phyloP scores from a whole-genome alignment of 2,329 filamentous ascomycete genomes.

The Fusarium concolor region DNA sequence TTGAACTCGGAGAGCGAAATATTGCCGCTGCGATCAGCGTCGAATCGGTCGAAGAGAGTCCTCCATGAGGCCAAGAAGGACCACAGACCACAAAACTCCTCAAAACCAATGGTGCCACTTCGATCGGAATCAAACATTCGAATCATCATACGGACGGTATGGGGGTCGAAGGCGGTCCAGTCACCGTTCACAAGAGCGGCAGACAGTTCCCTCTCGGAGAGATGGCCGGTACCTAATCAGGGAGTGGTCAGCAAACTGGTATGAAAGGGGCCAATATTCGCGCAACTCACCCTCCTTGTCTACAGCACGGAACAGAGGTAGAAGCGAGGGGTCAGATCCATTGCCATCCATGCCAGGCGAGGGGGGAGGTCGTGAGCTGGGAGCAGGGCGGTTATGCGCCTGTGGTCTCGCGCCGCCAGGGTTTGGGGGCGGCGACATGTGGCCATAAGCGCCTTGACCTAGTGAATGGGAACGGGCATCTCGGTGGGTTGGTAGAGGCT shows the following conservation, averaged over 20 bases:
- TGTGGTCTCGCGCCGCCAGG: constrained; percentile 56
- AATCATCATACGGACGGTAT: constrained; percentile 99
- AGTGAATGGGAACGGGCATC: constrained; percentile 44
- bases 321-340: constrained; percentile 67
- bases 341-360: constrained; percentile 67
- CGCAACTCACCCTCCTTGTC: constrained; percentile 76
- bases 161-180: constrained; percentile 91
- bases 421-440: constrained; percentile 64
- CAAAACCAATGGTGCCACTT: constrained; percentile 88
- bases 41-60: constrained; percentile 93
- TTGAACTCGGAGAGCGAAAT: constrained; percentile 89
- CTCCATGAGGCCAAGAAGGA: constrained; percentile 95
- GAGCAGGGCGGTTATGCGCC: constrained; percentile 63
- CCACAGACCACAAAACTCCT: constrained; percentile 97
- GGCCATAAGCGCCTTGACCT: constrained; percentile 53
- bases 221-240: constrained; percentile 74
- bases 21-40: constrained; percentile 85
- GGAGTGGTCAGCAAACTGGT: constrained; percentile 14
- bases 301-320: constrained; percentile 89
- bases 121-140: constrained; percentile 98
- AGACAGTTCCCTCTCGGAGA: constrained; percentile 88
- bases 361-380: constrained; percentile 72
- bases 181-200: constrained; percentile 96
- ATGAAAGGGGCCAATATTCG: not conserved
- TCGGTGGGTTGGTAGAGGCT: constrained; percentile 56